Percentiles rank a stretch among this genome's conserved stretches.
These are phyloP conservation scores for Ephemerocybe angulata DNA, from an alignment of 768 basidiomycete genomes.

Conservation along the genomic window DNA sequence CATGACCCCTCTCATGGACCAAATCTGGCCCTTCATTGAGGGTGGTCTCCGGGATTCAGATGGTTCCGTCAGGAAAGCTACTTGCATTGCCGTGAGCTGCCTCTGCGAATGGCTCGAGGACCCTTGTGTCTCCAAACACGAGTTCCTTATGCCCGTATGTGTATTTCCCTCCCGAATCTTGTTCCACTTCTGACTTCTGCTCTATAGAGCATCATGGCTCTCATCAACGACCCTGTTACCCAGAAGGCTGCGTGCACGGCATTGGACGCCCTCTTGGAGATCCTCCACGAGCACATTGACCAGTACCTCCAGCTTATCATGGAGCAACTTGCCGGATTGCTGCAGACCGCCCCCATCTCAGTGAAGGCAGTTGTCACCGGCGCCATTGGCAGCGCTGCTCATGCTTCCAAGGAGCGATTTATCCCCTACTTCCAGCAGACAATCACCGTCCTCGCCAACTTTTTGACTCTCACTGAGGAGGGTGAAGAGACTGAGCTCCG, in stretches of 20 bases:
- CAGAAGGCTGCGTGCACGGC: conserved; percentile 95
- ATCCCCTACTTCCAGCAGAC: conserved; percentile 91
- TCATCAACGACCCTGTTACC: conserved; percentile 82
- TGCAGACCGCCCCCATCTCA: conserved; percentile 79
- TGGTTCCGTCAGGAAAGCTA: conserved; percentile 85
- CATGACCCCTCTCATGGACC: conserved; percentile 88
- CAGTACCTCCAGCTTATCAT: conserved; percentile 92
- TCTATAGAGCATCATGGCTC: conserved; percentile 77
- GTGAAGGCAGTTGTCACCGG: conserved; percentile 96
- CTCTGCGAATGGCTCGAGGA: conserved; percentile 97
- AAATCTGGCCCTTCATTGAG: conserved; percentile 94
- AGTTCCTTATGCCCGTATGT: conserved; percentile 79
- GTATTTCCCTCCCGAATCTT: conserved; percentile 1
- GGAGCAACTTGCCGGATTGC: conserved; percentile 84
- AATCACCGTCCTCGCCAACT: conserved; percentile 84
- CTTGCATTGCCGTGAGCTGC: conserved; percentile 94
- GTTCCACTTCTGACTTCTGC: conserved; percentile 1
- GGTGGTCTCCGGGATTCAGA: conserved; percentile 82
- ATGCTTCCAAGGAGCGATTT: conserved; percentile 90
- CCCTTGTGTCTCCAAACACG: conserved; percentile 81
- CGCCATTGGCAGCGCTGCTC: conserved; percentile 96
- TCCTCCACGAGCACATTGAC: conserved; percentile 85
- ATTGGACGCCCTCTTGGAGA: conserved; percentile 93
- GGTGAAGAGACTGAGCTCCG: conserved; percentile 93
- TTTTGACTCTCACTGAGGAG: conserved; percentile 79